Evolutionary conservation across 2,329 filamentous ascomycete genomes (phyloP).

Genomic region (Epicoccum nigrum): DNA sequence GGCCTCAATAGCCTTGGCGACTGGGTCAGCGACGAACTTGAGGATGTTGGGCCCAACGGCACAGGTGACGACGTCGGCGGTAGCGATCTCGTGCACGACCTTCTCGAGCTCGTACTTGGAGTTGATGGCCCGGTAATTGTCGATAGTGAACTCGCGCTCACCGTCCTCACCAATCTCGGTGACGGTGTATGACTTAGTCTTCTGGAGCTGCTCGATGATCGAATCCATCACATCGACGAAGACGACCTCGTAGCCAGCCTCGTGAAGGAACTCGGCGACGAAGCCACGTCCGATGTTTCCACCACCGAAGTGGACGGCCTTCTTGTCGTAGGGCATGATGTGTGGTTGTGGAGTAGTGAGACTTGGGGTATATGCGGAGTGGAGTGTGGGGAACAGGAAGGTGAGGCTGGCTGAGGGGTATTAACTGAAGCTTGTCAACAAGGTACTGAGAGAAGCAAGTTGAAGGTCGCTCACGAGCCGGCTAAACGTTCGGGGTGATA

Average conservation of each 20-base stretch:
- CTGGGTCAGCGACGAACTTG: constrained; percentile 93
- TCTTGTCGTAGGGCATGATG: constrained; percentile 52
- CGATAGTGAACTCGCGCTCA: constrained; percentile 80
- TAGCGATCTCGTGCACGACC: constrained; percentile 82
- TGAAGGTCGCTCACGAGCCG: constrained; percentile 6
- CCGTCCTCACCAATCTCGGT: constrained; percentile 89
- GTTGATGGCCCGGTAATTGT: constrained; percentile 97
- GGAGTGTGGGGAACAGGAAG: constrained; percentile 3
- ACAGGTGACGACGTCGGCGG: constrained; percentile 91
- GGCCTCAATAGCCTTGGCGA: constrained; percentile 88
- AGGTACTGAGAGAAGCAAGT: not conserved
- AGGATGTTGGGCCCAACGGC: constrained; percentile 96
- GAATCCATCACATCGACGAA: constrained; percentile 92
- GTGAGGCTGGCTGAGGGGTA: constrained; percentile 4
- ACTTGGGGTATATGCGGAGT: constrained; percentile 2
- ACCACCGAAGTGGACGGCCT: constrained; percentile 60
- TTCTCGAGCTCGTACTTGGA: constrained; percentile 83
- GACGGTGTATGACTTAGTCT: constrained; percentile 79
- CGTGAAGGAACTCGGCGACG: constrained; percentile 74
- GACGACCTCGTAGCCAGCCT: constrained; percentile 93
- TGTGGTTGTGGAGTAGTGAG: constrained; percentile 3
- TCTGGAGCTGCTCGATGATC: constrained; percentile 80
- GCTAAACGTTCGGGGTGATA: constrained; percentile 5
- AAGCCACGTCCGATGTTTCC: constrained; percentile 60
- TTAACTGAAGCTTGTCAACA: not conserved